A percentile compares a stretch with the other conserved stretches of the same genome.
Conservation (phyloP, 805 yeast species). For the Hanseniaspora hatyaiensis region DNA sequence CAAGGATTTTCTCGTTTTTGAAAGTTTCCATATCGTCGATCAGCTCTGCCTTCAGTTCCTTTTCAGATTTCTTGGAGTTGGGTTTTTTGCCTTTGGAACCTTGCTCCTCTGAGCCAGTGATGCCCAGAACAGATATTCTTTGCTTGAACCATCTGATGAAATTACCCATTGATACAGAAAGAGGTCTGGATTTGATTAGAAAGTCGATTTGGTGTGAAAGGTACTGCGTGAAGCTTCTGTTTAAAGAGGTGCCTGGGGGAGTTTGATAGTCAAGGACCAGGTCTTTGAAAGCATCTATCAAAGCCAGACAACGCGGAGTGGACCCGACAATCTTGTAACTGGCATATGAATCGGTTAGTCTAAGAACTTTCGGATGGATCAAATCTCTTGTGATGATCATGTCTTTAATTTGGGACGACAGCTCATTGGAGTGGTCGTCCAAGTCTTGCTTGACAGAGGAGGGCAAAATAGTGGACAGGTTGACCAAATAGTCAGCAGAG, state of each 20-base stretch:
- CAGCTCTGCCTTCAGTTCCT: slow-evolving; percentile 53
- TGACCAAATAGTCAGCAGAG: slow-evolving; percentile 31
- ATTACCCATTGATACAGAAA: slow-evolving; percentile 91
- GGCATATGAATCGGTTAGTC: slow-evolving; percentile 68
- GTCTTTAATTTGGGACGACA: slow-evolving; percentile 27
- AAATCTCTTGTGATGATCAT: slow-evolving; percentile 34
- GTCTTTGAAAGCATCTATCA: slow-evolving; percentile 71
- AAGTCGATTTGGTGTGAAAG: slow-evolving; percentile 87
- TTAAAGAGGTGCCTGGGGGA: slow-evolving; percentile 72
- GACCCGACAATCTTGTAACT: slow-evolving; percentile 85
- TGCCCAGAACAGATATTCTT: slow-evolving; percentile 70
- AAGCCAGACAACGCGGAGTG: slow-evolving; percentile 67
- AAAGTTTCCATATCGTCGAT: slow-evolving; percentile 64
- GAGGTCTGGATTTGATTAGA: slow-evolving; percentile 78
- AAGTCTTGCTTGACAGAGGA: slow-evolving; percentile 31
- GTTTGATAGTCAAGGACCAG: slow-evolving; percentile 74
- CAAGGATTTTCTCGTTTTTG: slow-evolving; percentile 71
- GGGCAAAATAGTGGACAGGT: slow-evolving; percentile 35
- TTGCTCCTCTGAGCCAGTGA: slow-evolving; percentile 37
- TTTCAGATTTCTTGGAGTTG: slow-evolving; percentile 25
- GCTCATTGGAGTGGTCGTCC: slow-evolving; percentile 23
- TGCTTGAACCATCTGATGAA: slow-evolving; percentile 96
- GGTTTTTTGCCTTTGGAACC: neutral
- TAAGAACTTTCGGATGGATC: slow-evolving; percentile 76
- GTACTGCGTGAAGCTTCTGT: slow-evolving; percentile 79